Evolutionary conservation across 164 flowering plant species (phyloP).

Genomic region (Liquidambar formosana): DNA sequence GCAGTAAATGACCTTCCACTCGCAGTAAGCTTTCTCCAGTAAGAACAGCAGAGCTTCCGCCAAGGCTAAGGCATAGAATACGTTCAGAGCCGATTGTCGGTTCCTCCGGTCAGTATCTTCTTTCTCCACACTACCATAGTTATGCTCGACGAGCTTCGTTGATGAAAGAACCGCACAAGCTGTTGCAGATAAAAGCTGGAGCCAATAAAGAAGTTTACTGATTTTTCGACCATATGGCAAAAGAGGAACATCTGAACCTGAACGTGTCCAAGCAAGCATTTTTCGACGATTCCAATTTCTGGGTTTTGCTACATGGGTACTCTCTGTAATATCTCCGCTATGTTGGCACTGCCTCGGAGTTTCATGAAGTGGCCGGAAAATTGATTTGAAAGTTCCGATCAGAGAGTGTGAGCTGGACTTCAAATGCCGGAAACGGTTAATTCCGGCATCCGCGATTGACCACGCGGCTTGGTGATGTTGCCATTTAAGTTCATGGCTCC

Average conservation of each 20-base stretch:
- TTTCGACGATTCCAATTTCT: constrained; percentile 16
- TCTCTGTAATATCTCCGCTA: constrained; percentile 27
- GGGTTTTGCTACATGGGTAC: neutral
- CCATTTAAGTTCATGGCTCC: too few relatives aligned
- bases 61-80: constrained; percentile 80
- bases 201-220: constrained; percentile 81
- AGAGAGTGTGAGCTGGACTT: constrained; percentile 48
- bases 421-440: constrained; percentile 67
- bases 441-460: constrained; percentile 74
- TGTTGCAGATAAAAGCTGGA: too few relatives aligned
- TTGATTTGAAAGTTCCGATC: constrained; percentile 22
- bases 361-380: constrained; percentile 21
- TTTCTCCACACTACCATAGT: constrained; percentile 57
- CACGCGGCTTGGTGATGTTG: too few relatives aligned
- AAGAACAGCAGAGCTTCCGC: constrained; percentile 86
- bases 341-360: constrained; percentile 20
- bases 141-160: too few relatives aligned
- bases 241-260: constrained; percentile 77
- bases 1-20: constrained; percentile 58
- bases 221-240: constrained; percentile 71
- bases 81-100: constrained; percentile 62
- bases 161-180: too few relatives aligned
- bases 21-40: constrained; percentile 87
- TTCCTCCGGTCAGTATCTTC: constrained; percentile 73
- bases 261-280: constrained; percentile 58